phyloP scores from a whole-genome alignment of 2,329 filamentous ascomycete species.

The Botrytis pseudocinerea region DNA sequence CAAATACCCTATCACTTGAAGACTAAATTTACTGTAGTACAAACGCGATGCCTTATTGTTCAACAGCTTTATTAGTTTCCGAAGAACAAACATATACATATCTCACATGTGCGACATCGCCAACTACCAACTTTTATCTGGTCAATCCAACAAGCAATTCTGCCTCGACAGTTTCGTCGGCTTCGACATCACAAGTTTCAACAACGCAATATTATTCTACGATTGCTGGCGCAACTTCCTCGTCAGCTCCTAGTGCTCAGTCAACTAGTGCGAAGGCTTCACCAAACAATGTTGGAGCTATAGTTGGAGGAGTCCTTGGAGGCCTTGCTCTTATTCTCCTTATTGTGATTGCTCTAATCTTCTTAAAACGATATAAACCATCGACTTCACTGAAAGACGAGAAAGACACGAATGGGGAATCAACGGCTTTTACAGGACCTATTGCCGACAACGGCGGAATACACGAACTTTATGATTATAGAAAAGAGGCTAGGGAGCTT shows the following conservation, averaged over 20 bases:
- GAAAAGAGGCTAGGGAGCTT: neutral
- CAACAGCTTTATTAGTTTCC: neutral
- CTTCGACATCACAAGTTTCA: neutral
- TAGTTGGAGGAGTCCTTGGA: constrained; percentile 3
- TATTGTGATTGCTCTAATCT: neutral
- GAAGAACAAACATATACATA: neutral
- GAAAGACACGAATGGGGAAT: neutral
- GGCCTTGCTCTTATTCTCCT: neutral
- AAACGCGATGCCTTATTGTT: neutral
- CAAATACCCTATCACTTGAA: neutral
- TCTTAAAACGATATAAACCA: neutral
- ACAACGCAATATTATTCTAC: neutral
- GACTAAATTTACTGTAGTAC: neutral
- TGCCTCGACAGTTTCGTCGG: too few relatives aligned
- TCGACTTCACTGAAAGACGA: neutral
- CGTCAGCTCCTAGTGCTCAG: neutral
- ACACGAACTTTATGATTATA: neutral
- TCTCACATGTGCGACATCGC: neutral
- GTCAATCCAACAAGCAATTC: neutral
- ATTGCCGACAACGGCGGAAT: neutral
- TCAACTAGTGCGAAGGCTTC: neutral
- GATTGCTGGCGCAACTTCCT: neutral
- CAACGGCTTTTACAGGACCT: too few relatives aligned
- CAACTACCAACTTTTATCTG: neutral
- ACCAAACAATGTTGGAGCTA: neutral